These are phyloP conservation scores for Chytriomyces sp. DNA, from an alignment of 192 early-diverging fungal genomes.

Conservation along the genomic window DNA sequence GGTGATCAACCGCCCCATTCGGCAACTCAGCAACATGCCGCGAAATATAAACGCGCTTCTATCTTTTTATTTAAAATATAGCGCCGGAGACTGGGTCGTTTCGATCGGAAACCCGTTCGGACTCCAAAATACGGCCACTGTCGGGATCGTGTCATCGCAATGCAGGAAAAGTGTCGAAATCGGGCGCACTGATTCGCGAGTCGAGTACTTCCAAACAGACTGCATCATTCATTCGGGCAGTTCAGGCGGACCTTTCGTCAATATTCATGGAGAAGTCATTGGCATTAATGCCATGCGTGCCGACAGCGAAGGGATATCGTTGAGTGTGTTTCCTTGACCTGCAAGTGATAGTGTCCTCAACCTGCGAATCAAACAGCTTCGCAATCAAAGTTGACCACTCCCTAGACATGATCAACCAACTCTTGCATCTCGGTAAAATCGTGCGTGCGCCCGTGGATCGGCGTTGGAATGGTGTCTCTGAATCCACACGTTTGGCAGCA, in stretches of 20 bases:
- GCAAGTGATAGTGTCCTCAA: no score
- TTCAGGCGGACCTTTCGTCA: slow-evolving; percentile 59
- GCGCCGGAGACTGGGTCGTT: slow-evolving; percentile 53
- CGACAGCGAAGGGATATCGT: slow-evolving; percentile 53
- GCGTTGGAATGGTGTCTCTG: slow-evolving; percentile 49
- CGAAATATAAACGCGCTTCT: no score
- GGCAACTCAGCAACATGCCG: no score
- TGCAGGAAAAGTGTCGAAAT: slow-evolving; percentile 47
- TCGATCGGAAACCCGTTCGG: slow-evolving; percentile 61
- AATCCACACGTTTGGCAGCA: slow-evolving; percentile 49
- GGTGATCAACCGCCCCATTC: no score
- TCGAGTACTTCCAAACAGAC: slow-evolving; percentile 61
- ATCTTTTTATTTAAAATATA: not conserved
- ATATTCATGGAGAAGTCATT: slow-evolving; percentile 58
- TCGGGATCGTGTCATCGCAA: slow-evolving; percentile 54
- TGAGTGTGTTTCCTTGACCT: no score
- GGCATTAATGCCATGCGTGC: slow-evolving; percentile 33
- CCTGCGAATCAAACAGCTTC: no score
- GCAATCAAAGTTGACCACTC: slow-evolving; percentile 57
- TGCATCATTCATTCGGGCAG: slow-evolving; percentile 58
- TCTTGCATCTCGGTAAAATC: slow-evolving; percentile 44
- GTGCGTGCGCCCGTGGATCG: slow-evolving; percentile 56
- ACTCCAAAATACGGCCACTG: slow-evolving; percentile 57
- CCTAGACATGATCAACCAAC: slow-evolving; percentile 50
- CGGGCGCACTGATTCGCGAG: slow-evolving; percentile 49